phyloP scores from a whole-genome alignment of 2,329 filamentous ascomycete genomes.

The Geosmithia morbida region DNA sequence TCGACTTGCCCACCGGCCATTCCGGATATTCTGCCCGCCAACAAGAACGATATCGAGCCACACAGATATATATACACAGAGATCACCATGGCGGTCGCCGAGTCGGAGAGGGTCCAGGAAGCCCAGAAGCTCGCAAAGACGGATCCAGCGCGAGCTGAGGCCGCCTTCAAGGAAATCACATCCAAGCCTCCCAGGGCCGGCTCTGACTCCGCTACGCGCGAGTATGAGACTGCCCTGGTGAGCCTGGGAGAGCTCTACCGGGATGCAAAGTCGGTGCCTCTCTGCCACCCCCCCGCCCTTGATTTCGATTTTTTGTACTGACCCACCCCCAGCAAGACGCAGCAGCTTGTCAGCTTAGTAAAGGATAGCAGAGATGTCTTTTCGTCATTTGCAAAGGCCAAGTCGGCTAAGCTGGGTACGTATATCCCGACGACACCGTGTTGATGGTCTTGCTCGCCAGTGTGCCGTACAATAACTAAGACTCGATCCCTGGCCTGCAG shows the following conservation, averaged over 20 bases:
- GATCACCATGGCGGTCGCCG: conserved; percentile 39
- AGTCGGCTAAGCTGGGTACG: conserved; percentile 94
- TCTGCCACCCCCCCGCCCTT: background rate
- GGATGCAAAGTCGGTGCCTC: conserved; percentile 57
- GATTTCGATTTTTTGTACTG: background rate
- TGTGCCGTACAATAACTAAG: conserved; percentile 1
- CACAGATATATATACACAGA: background rate
- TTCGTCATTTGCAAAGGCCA: conserved; percentile 95
- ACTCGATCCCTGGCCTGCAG: conserved; percentile 28
- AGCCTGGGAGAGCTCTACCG: conserved; percentile 86
- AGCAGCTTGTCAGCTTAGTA: conserved; percentile 80
- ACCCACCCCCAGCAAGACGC: conserved; percentile 43
- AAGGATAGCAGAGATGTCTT: conserved; percentile 81
- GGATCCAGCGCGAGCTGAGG: conserved; percentile 72
- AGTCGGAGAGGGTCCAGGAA: conserved; percentile 63
- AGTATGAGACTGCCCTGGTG: conserved; percentile 83
- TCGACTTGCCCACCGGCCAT: background rate
- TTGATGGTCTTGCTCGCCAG: background rate
- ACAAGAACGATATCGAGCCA: too few species aligned
- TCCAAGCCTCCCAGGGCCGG: conserved; percentile 71
- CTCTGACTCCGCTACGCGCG: conserved; percentile 70
- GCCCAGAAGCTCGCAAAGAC: conserved; percentile 72
- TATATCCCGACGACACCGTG: background rate
- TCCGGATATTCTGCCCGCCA: background rate
- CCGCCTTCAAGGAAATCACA: conserved; percentile 80